These are phyloP conservation scores for Ammopiptanthus mongolicus DNA, from an alignment of 306 rosid genomes.

Conservation along the genomic window DNA sequence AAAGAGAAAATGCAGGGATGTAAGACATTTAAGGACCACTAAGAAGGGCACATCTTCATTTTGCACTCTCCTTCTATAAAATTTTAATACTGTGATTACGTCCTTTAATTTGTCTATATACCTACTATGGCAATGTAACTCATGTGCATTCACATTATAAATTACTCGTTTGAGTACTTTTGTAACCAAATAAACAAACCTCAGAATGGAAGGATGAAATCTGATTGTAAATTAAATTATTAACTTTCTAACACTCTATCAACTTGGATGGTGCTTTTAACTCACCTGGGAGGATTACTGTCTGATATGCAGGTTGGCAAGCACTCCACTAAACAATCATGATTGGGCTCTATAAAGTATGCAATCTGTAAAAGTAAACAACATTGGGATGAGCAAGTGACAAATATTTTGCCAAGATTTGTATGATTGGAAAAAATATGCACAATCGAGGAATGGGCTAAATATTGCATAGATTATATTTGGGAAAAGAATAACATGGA, in stretches of 20 bases:
- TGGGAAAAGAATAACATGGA: not conserved
- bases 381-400: not conserved
- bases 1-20: not conserved
- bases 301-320: constrained; percentile 87
- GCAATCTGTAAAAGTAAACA: constrained; percentile 57
- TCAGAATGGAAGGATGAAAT: not conserved
- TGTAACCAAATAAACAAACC: not conserved
- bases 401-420: not conserved
- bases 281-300: constrained; percentile 81
- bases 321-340: constrained; percentile 83
- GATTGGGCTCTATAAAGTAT: constrained; percentile 77
- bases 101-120: not conserved
- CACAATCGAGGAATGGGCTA: not conserved
- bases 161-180: not conserved
- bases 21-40: not conserved
- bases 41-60: not conserved
- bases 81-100: not conserved
- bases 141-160: not conserved
- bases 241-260: not conserved
- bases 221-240: not conserved
- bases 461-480: not conserved
- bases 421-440: not conserved
- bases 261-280: not conserved
- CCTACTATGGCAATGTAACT: not conserved
- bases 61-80: not conserved